A percentile compares a stretch with the other conserved stretches of the same genome.
Conservation (phyloP, 805 yeast species). For the Cyberlindnera galapagoensis region DNA sequence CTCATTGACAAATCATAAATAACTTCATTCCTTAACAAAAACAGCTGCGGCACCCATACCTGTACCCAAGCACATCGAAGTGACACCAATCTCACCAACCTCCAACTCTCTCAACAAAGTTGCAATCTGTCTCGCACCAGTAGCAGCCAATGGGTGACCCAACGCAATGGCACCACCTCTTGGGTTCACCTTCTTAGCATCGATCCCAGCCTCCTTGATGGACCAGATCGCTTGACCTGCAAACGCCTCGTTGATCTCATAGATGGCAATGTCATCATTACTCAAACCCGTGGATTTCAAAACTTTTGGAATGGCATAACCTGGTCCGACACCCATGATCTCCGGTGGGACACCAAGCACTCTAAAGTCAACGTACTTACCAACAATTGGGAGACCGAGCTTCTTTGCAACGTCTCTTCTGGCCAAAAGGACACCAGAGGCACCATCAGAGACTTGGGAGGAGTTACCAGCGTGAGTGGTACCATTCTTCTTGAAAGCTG, state of each 20-base stretch:
- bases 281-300: slow-evolving; percentile 55
- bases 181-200: slow-evolving; percentile 69
- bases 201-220: slow-evolving; percentile 58
- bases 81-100: slow-evolving; percentile 79
- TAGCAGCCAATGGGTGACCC: slow-evolving; percentile 90
- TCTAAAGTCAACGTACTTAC: slow-evolving; percentile 72
- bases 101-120: slow-evolving; percentile 77
- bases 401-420: slow-evolving; percentile 80
- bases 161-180: slow-evolving; percentile 96
- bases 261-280: slow-evolving; percentile 62
- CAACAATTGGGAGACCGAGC: slow-evolving; percentile 65
- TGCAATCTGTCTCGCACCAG: slow-evolving; percentile 90
- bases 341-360: slow-evolving; percentile 95
- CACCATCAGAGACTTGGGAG: slow-evolving; percentile 94
- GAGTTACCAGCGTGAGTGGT: slow-evolving; percentile 94
- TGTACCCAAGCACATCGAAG: slow-evolving; percentile 96
- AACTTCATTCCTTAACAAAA: slow-evolving; percentile 61
- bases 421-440: slow-evolving; percentile 81
- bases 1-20: too few species aligned
- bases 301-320: slow-evolving; percentile 85
- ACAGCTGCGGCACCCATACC: slow-evolving; percentile 98
- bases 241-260: slow-evolving; percentile 93
- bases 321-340: slow-evolving; percentile 98
- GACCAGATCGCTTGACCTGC: slow-evolving; percentile 91
- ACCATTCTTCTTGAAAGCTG: slow-evolving; percentile 81